These are phyloP conservation scores for Microstegium vimineum DNA, from an alignment of 176 grass and related monocot species.

Conservation along the genomic window DNA sequence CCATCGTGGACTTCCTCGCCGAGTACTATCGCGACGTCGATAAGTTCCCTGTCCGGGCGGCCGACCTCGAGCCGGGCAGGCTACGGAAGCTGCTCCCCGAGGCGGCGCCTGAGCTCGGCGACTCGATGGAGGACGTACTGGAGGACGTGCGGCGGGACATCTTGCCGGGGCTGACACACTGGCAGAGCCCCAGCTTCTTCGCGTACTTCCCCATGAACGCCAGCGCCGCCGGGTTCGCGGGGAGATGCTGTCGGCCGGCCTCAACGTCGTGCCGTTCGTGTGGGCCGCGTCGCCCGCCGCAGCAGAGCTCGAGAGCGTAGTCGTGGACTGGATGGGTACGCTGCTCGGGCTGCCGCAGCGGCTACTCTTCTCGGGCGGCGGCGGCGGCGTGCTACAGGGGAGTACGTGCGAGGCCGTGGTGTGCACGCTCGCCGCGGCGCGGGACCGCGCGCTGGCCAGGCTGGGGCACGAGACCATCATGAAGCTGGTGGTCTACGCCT, in stretches of 20 bases:
- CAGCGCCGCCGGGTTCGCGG: constrained; percentile 50
- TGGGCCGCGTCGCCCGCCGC: constrained; percentile 57
- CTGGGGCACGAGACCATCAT: constrained; percentile 20
- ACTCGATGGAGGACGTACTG: constrained; percentile 32
- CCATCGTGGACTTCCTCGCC: constrained; percentile 34
- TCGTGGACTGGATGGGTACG: constrained; percentile 44
- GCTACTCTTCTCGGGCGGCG: constrained; percentile 45
- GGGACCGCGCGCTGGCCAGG: constrained; percentile 21
- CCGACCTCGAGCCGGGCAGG: constrained; percentile 37
- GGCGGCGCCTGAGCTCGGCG: constrained; percentile 24
- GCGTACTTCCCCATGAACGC: constrained; percentile 52
- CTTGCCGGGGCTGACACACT: constrained; percentile 52
- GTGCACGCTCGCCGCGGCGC: constrained; percentile 47
- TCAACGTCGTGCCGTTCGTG: constrained; percentile 47
- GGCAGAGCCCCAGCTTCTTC: constrained; percentile 58
- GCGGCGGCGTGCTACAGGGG: constrained; percentile 52
- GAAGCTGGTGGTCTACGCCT: constrained; percentile 47
- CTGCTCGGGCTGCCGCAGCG: constrained; percentile 20
- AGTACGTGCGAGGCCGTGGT: constrained; percentile 58
- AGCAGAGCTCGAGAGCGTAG: constrained; percentile 38
- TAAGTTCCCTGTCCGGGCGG: constrained; percentile 29
- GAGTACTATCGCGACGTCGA: constrained; percentile 47
- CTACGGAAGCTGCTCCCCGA: constrained; percentile 31
- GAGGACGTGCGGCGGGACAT: constrained; percentile 33
- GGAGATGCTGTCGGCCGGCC: constrained; percentile 50